Evolutionary conservation across 306 rosid species (phyloP).

Genomic region (Cyclanthera cordifolia): DNA sequence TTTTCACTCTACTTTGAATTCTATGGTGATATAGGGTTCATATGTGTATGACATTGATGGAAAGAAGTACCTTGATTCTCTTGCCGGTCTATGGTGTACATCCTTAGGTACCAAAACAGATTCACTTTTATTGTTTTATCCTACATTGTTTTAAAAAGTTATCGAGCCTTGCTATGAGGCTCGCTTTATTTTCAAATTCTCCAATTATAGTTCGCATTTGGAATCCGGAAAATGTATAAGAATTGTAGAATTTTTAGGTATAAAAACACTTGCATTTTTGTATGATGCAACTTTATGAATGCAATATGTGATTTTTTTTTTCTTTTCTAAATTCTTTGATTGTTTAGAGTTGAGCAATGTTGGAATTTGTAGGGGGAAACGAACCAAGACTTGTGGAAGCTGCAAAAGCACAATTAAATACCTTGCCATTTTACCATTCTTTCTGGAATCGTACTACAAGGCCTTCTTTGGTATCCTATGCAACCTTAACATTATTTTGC

Average conservation of each 20-base stretch:
- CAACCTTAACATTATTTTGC: constrained; percentile 2
- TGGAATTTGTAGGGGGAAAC: constrained; percentile 57
- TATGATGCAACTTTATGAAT: background rate
- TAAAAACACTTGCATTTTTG: background rate
- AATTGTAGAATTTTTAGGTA: background rate
- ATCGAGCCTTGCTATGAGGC: no score
- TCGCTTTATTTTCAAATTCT: background rate
- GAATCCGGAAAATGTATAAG: background rate
- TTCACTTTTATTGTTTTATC: background rate
- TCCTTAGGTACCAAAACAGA: constrained; percentile 32
- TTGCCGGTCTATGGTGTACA: constrained; percentile 96
- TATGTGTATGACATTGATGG: constrained; percentile 78
- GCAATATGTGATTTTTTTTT: background rate
- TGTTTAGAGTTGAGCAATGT: background rate
- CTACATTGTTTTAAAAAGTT: background rate
- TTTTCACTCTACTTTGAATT: background rate
- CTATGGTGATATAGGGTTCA: constrained; percentile 56
- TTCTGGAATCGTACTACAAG: constrained; percentile 93
- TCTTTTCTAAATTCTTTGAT: background rate
- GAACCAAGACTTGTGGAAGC: constrained; percentile 83
- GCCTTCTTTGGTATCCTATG: constrained; percentile 72
- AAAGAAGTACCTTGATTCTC: constrained; percentile 80
- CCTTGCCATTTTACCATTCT: constrained; percentile 93
- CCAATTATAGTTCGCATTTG: background rate
- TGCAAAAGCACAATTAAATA: constrained; percentile 64